A percentile compares a stretch with the other conserved stretches of the same genome.
Conservation (phyloP, 257 asterid genomes). For the Solanum neorickii region DNA sequence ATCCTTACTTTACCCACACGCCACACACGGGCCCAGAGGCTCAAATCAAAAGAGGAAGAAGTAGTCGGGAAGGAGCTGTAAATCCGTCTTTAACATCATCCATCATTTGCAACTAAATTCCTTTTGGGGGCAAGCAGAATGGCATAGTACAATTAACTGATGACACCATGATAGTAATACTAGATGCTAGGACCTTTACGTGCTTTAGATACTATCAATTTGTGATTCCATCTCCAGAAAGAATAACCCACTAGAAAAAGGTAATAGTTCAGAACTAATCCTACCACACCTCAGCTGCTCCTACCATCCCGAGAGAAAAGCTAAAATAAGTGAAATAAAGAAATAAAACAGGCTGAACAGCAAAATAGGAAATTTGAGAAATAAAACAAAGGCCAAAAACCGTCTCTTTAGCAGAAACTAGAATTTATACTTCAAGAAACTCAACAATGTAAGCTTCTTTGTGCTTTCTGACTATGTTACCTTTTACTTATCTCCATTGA, state of each 20-base stretch:
- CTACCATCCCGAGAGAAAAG: not conserved
- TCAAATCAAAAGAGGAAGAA: not conserved
- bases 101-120: not conserved
- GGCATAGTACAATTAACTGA: not conserved
- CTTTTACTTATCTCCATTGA: slow-evolving; percentile 55
- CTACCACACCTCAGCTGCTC: not conserved
- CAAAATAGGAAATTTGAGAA: not conserved
- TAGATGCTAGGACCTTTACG: not conserved
- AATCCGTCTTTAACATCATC: not conserved
- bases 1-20: not conserved
- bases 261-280: not conserved
- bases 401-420: not conserved
- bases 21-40: not conserved
- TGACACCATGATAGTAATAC: not conserved
- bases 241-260: not conserved
- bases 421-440: not conserved
- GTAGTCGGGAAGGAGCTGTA: not conserved
- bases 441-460: not conserved
- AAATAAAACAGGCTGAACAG: not conserved
- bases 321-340: not conserved
- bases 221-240: not conserved
- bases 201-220: not conserved
- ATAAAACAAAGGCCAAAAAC: not conserved
- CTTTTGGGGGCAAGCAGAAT: not conserved
- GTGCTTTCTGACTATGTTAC: slow-evolving; percentile 17